Evolutionary conservation across 129 eudicot genomes (phyloP).

Genomic region (Flaveria trinervia): DNA sequence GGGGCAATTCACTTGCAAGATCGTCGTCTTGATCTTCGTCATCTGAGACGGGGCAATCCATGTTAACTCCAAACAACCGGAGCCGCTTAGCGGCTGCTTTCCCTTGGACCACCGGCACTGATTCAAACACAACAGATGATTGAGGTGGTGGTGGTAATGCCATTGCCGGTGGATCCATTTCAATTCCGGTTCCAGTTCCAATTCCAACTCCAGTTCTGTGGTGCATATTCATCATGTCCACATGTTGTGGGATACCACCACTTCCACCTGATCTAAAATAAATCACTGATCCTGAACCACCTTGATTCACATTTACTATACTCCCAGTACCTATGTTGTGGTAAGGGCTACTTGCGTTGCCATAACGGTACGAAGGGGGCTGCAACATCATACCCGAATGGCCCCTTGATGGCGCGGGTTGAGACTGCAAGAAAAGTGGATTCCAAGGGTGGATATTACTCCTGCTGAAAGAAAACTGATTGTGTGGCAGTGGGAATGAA

Average conservation of each 20-base stretch:
- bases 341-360: constrained; percentile 22
- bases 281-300: constrained; percentile 56
- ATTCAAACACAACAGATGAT: constrained; percentile 53
- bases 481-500: constrained; percentile 32
- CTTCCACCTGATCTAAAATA: constrained; percentile 50
- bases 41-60: constrained; percentile 78
- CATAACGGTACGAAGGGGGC: constrained; percentile 29
- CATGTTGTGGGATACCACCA: constrained; percentile 33
- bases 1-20: constrained; percentile 34
- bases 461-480: constrained; percentile 41
- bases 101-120: constrained; percentile 95
- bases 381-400: constrained; percentile 37
- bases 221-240: constrained; percentile 45
- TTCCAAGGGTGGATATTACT: constrained; percentile 54
- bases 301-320: constrained; percentile 42
- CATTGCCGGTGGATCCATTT: constrained; percentile 29
- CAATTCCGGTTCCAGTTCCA: constrained; percentile 20
- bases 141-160: constrained; percentile 20
- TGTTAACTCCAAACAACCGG: constrained; percentile 90
- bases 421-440: constrained; percentile 47
- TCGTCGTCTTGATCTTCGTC: constrained; percentile 50
- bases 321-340: constrained; percentile 36
- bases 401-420: constrained; percentile 32
- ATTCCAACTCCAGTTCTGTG: constrained; percentile 27
- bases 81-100: constrained; percentile 85